phyloP scores from a whole-genome alignment of 371 early-diverging fungal species.

The Circinella umbellata region DNA sequence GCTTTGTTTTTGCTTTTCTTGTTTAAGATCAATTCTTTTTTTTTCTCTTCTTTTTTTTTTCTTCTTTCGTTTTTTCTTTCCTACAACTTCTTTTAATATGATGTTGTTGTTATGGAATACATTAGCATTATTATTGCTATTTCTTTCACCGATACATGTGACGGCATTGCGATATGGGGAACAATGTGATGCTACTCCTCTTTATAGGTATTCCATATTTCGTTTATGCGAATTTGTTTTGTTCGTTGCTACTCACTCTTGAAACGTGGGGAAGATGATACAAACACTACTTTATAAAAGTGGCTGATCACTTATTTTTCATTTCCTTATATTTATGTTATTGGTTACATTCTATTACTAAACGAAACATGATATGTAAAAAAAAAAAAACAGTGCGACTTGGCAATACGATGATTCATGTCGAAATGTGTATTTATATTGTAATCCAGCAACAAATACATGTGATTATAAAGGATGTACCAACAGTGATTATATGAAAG shows the following conservation, averaged over 20 bases:
- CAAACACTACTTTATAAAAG: no score
- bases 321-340: not conserved
- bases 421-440: constrained; percentile 42
- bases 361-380: not conserved
- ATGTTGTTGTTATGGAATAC: not conserved
- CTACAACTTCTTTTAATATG: no score
- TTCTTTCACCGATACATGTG: not conserved
- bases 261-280: no score
- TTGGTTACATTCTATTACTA: no score
- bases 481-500: constrained; percentile 46
- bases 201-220: not conserved
- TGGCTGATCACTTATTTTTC: not conserved
- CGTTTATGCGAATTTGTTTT: not conserved
- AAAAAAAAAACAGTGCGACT: constrained; percentile 20
- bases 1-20: no score
- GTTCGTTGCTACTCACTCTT: no score
- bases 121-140: not conserved
- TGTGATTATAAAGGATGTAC: constrained; percentile 51
- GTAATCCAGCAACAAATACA: constrained; percentile 32
- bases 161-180: not conserved
- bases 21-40: not conserved
- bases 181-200: constrained; percentile 5
- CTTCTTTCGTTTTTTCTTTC: no score
- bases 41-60: not conserved
- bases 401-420: constrained; percentile 51